phyloP scores from a whole-genome alignment of 345 rosid genomes.

The sweet orange (Citrus sinensis) region DVS_A1.0 CM039163.1:46189001-46189500 shows the following conservation, averaged over 20 bases:
- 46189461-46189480: neutral
- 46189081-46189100: neutral
- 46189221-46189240: slow-evolving; percentile 17
- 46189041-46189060: neutral
- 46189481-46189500: too few species aligned
- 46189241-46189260: slow-evolving; percentile 2
- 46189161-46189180: neutral
- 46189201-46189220: slow-evolving; percentile 12
- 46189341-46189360: neutral
- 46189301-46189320: slow-evolving; percentile 8
- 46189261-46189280: neutral
- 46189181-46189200: neutral
- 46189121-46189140: slow-evolving; percentile 10
- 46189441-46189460: neutral
- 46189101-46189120: slow-evolving; percentile 5
- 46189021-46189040: slow-evolving; percentile 13
- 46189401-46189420: neutral
- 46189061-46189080: neutral
- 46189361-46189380: neutral
- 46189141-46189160: neutral
- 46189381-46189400: neutral
- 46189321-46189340: slow-evolving; percentile 16
- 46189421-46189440: neutral
- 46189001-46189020: neutral
- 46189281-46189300: slow-evolving; percentile 15